Conservation (phyloP, 208 protist genomes). For the Leishmania guyanensis region DNA sequence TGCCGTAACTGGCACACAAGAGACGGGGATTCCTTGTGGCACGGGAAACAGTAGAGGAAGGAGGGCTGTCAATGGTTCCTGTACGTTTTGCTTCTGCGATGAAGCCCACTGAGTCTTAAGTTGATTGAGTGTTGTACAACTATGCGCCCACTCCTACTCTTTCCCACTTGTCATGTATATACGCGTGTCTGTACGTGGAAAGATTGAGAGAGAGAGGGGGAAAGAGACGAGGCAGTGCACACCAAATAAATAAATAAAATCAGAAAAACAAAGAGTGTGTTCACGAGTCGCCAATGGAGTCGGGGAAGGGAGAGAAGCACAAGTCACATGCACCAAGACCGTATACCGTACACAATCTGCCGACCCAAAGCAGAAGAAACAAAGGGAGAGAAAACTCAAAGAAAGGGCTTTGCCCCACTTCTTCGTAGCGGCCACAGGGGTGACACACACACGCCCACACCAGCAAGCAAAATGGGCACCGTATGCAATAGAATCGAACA, state of each 20-base stretch:
- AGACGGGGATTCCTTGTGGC: background rate
- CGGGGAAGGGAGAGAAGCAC: background rate
- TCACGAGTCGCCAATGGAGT: background rate
- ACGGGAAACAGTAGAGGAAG: background rate
- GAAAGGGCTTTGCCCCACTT: background rate
- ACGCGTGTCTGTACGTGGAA: background rate
- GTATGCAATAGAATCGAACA: background rate
- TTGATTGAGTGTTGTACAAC: background rate
- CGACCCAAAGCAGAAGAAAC: background rate
- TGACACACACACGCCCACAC: background rate
- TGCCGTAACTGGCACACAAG: background rate
- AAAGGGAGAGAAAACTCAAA: background rate
- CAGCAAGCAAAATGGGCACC: background rate
- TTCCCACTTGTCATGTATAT: background rate
- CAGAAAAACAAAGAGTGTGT: background rate
- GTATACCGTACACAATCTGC: background rate
- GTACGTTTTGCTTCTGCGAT: background rate
- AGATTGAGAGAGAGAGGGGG: background rate
- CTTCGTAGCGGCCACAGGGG: background rate
- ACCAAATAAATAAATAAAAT: background rate
- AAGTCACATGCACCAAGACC: background rate
- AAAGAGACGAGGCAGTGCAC: background rate
- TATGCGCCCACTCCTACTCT: background rate
- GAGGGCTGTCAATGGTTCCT: background rate
- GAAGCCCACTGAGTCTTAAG: background rate